A percentile compares a stretch with the other conserved stretches of the same genome.
These are phyloP conservation scores for Kwoniella mangroviensis DNA, from an alignment of 768 basidiomycete genomes.

Conservation along the genomic window DNA sequence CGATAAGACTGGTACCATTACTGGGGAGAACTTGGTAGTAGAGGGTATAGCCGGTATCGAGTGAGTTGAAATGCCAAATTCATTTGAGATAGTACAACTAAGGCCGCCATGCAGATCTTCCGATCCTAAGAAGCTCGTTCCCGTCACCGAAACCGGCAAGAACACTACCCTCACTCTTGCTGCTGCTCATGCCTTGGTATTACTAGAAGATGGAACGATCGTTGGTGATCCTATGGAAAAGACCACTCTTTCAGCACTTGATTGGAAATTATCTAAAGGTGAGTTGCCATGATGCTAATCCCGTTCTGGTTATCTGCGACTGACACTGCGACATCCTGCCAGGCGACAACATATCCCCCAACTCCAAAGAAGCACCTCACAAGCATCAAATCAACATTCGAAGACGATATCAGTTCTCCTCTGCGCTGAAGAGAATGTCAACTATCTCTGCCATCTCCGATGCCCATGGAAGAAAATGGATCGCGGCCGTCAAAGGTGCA, in stretches of 20 bases:
- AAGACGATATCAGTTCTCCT: conserved; percentile 96
- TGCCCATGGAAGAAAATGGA: conserved; percentile 43
- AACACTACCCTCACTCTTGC: conserved; percentile 88
- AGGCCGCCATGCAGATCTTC: conserved; percentile 61
- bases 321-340: background rate
- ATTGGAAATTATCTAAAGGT: conserved; percentile 78
- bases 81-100: background rate
- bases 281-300: no score
- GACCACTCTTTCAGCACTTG: conserved; percentile 85
- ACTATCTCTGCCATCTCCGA: conserved; percentile 66
- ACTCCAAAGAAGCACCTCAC: conserved; percentile 61
- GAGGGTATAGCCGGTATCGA: conserved; percentile 91
- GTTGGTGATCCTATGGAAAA: conserved; percentile 99
- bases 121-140: conserved; percentile 70
- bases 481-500: conserved; percentile 83
- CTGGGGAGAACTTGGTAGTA: conserved; percentile 89
- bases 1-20: conserved; percentile 99
- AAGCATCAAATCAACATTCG: conserved; percentile 68
- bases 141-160: conserved; percentile 74
- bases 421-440: conserved; percentile 96
- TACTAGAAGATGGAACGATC: conserved; percentile 87
- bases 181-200: conserved; percentile 90
- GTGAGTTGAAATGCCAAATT: conserved; percentile 62
- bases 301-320: no score
- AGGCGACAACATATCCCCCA: conserved; percentile 74